Conservation (phyloP, 352 stramenopile genomes). For the Pythium biforme region DNA sequence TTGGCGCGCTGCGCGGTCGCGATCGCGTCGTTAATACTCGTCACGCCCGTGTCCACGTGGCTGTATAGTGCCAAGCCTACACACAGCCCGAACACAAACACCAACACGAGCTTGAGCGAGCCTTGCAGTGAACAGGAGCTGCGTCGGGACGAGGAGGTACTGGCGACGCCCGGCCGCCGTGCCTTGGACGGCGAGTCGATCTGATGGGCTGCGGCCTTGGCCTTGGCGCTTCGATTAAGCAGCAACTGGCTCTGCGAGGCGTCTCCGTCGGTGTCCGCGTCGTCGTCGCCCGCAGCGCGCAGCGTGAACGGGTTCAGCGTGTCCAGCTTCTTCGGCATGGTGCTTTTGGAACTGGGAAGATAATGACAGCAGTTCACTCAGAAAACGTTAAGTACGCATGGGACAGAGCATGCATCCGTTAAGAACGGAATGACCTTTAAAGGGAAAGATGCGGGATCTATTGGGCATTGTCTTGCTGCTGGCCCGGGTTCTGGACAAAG, state of each 20-base stretch:
- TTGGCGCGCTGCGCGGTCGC: constrained; percentile 3
- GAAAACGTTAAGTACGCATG: constrained; percentile 3
- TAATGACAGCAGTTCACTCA: too few relatives aligned
- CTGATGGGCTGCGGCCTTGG: background rate
- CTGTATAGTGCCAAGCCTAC: constrained; percentile 10
- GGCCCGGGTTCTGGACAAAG: constrained; percentile 72
- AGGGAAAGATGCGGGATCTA: background rate
- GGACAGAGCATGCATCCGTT: background rate
- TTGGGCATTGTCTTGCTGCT: background rate
- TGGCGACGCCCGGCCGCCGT: background rate
- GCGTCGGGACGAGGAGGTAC: background rate
- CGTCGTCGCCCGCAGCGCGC: background rate
- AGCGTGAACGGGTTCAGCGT: constrained; percentile 14
- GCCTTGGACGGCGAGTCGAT: constrained; percentile 1
- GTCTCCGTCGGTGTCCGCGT: background rate
- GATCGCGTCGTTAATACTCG: constrained; percentile 7
- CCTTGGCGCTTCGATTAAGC: background rate
- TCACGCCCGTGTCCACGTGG: constrained; percentile 13
- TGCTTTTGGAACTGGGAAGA: too few relatives aligned
- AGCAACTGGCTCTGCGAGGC: constrained; percentile 3
- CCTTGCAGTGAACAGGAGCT: background rate
- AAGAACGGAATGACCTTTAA: background rate
- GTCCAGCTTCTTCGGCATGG: constrained; percentile 12
- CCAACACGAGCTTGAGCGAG: background rate
- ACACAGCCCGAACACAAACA: constrained; percentile 3